Evolutionary conservation across 2,329 filamentous ascomycete species (phyloP), one percentile per base, ranked within the genome.

Genomic region (Aureobasidium subglaciale): DNA sequence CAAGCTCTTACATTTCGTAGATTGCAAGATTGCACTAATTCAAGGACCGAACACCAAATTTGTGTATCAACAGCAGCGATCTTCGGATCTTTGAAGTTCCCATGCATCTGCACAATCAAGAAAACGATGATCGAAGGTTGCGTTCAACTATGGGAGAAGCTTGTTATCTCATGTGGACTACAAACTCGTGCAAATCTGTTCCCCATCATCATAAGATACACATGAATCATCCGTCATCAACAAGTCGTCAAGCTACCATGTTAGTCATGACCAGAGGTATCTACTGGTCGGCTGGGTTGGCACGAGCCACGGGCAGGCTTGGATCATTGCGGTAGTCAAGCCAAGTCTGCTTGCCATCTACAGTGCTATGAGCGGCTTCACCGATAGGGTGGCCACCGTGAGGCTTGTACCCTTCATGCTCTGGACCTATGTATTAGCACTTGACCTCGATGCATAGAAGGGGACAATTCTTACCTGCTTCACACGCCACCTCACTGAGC

Each of bases 241-340:
- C 18, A 20, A 13, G 10, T 52, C 24, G 24, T 52, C 18, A 40
- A 15, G 1, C 35, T 16, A 20, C 15, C 3, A 8, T 29, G 16
- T 11, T 22, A 22, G 6, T 16, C 25, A 10, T 6, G 30, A 24
- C n/a, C 11, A 13, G 30, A 18, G 6, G 7, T 2, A 15, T 30
- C 18, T 40, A 52, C 34, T 29, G 15, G 29, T 53, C 37, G 24
- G 27, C 40, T 27, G 50, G 50, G 9, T 35, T 25, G 8, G 50
- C 50, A 20, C 50, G 50, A 37, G 29, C 50, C 11, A 55, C 40
- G n/a, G 50, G 50, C 16, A 55, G 30, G 40, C 4, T 55, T n/a
- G 38, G 38, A 29, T 56, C 54, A 29, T 56, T 56, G 25, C 43
- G 54, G 54, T 56, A 56, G 37, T 56, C 43, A 15, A 56, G 29